A percentile compares a stretch with the other conserved stretches of the same genome.
These are phyloP conservation scores for Monilinia vaccinii-corymbosi DNA, from an alignment of 2,329 filamentous ascomycete genomes.

Conservation along the genomic window DNA sequence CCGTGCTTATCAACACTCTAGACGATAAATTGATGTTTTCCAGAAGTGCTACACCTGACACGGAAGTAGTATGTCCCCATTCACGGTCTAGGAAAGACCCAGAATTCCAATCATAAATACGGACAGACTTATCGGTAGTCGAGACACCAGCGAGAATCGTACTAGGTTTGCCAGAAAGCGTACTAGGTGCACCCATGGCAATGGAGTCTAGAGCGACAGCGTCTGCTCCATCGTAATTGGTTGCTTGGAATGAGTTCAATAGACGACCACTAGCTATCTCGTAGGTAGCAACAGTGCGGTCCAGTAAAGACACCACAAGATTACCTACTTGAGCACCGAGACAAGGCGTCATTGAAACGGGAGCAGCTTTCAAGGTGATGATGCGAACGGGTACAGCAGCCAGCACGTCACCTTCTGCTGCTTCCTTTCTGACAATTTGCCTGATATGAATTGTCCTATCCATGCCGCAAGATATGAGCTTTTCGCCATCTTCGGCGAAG, in stretches of 20 bases:
- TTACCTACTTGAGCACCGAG: slow-evolving; percentile 44
- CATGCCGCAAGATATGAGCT: slow-evolving; percentile 74
- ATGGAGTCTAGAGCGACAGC: slow-evolving; percentile 77
- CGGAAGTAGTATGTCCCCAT: slow-evolving; percentile 91
- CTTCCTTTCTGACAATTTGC: slow-evolving; percentile 63
- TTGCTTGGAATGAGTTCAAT: slow-evolving; percentile 68
- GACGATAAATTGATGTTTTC: slow-evolving; percentile 44
- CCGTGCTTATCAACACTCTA: slow-evolving; percentile 61
- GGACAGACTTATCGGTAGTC: slow-evolving; percentile 89
- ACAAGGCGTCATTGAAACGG: slow-evolving; percentile 70
- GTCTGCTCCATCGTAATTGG: slow-evolving; percentile 71
- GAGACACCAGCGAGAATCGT: slow-evolving; percentile 78
- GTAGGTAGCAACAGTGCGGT: slow-evolving; percentile 52
- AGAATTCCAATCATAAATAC: slow-evolving; percentile 73
- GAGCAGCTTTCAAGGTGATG: slow-evolving; percentile 77
- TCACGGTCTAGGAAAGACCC: slow-evolving; percentile 76
- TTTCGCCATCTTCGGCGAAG: slow-evolving; percentile 58
- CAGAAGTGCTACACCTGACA: slow-evolving; percentile 73
- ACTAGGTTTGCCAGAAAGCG: slow-evolving; percentile 39
- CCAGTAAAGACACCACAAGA: slow-evolving; percentile 50
- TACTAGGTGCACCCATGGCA: slow-evolving; percentile 49
- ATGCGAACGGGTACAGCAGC: slow-evolving; percentile 71
- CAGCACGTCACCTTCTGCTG: slow-evolving; percentile 48
- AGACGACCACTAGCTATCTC: slow-evolving; percentile 60
- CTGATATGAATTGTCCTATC: slow-evolving; percentile 82